A percentile compares a stretch with the other conserved stretches of the same genome.
phyloP scores from a whole-genome alignment of 176 grass and related monocot genomes.

The Areca catechu region DNA sequence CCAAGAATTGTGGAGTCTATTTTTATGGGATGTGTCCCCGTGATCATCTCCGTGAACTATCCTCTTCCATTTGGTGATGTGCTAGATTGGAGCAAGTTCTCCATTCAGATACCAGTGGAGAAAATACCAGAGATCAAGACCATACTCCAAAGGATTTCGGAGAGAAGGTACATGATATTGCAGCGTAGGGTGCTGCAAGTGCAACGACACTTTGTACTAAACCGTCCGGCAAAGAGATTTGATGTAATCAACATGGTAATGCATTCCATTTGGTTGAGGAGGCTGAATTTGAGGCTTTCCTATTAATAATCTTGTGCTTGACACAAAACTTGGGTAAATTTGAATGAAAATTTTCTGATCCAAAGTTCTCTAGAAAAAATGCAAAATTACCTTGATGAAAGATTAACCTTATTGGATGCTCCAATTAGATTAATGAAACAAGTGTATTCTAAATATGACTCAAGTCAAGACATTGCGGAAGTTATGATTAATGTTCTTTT shows the following conservation, averaged over 20 bases:
- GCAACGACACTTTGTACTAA: constrained; percentile 61
- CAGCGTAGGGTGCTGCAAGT: constrained; percentile 46
- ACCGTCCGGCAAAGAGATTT: constrained; percentile 50
- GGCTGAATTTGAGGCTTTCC: constrained; percentile 58
- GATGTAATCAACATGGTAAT: constrained; percentile 81
- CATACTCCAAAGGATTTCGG: constrained; percentile 44
- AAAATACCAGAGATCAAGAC: constrained; percentile 67
- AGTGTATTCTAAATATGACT: no score
- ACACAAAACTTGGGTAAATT: no score
- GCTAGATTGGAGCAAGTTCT: constrained; percentile 84
- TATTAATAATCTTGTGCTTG: constrained; percentile 42
- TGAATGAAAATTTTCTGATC: no score
- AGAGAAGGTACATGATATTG: constrained; percentile 58
- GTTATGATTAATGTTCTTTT: no score
- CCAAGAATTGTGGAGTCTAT: constrained; percentile 70
- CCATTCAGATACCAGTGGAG: constrained; percentile 45
- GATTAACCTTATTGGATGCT: no score
- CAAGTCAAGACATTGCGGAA: no score
- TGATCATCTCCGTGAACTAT: constrained; percentile 64
- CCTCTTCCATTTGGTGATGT: constrained; percentile 70
- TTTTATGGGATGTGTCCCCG: constrained; percentile 62
- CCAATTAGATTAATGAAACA: no score
- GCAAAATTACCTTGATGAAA: no score
- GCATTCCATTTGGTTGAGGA: constrained; percentile 84
- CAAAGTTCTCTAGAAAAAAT: no score